These are phyloP conservation scores for Claviceps africana DNA, from an alignment of 2,329 filamentous ascomycete genomes.

Conservation along the genomic window DNA sequence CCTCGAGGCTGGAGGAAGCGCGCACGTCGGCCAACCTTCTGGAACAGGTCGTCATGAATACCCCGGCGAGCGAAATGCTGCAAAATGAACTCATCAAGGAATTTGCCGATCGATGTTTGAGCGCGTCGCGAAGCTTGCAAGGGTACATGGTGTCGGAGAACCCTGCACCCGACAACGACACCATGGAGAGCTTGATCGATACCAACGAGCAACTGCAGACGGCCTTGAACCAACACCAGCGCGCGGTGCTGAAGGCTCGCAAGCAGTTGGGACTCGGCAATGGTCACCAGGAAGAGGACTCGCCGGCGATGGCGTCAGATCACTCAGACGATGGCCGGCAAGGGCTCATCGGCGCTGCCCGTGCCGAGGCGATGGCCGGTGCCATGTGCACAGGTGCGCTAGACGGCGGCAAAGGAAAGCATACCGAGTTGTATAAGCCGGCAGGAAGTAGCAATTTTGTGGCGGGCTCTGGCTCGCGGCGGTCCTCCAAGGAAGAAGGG, in stretches of 20 bases:
- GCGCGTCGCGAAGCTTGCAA: slow-evolving; percentile 70
- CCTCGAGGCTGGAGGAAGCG: slow-evolving; percentile 76
- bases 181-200: slow-evolving; percentile 84
- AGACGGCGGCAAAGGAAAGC: slow-evolving; percentile 22
- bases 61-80: slow-evolving; percentile 60
- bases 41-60: slow-evolving; percentile 82
- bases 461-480: slow-evolving; percentile 13
- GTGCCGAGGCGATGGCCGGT: background rate
- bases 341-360: background rate
- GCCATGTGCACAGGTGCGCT: background rate
- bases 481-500: slow-evolving; percentile 12
- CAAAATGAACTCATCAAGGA: slow-evolving; percentile 82
- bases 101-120: slow-evolving; percentile 74
- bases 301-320: slow-evolving; percentile 13
- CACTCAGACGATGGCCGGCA: slow-evolving; percentile 14
- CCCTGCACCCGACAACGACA: slow-evolving; percentile 79
- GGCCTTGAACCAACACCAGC: slow-evolving; percentile 71
- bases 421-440: slow-evolving; percentile 15
- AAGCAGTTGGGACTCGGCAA: slow-evolving; percentile 34
- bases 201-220: slow-evolving; percentile 83
- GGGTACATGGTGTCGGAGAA: slow-evolving; percentile 69
- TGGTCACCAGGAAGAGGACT: slow-evolving; percentile 13
- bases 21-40: slow-evolving; percentile 81
- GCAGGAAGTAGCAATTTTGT: slow-evolving; percentile 8
- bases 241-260: slow-evolving; percentile 53